These are phyloP conservation scores for Ocimum tenuiflorum DNA, from an alignment of 257 asterid species.

Conservation along the genomic window DNA sequence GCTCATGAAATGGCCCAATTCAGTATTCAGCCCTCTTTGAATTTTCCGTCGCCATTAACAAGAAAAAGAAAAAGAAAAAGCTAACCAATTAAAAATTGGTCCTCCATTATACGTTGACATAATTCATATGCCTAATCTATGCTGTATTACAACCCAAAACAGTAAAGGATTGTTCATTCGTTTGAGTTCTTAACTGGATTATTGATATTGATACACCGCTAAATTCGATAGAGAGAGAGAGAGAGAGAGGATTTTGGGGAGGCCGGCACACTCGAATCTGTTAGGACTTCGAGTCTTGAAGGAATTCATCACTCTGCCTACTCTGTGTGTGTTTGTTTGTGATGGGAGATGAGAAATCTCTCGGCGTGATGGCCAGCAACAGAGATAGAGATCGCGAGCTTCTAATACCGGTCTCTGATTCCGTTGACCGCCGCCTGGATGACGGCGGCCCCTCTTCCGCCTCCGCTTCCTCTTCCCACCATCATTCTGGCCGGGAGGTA, in stretches of 20 bases:
- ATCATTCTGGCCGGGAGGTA: slow-evolving; percentile 79
- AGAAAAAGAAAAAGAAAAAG: not conserved
- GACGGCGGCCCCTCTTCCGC: slow-evolving; percentile 35
- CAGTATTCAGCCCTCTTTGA: slow-evolving; percentile 19
- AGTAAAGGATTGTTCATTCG: not conserved
- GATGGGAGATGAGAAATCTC: slow-evolving; percentile 82
- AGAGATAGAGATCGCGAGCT: slow-evolving; percentile 92
- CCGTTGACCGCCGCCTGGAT: slow-evolving; percentile 42
- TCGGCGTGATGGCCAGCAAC: slow-evolving; percentile 42
- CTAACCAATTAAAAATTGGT: not conserved
- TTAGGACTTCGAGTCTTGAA: slow-evolving; percentile 15
- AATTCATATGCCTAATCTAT: not conserved
- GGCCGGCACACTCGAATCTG: slow-evolving; percentile 18
- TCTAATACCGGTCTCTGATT: slow-evolving; percentile 70
- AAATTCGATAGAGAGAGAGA: not conserved
- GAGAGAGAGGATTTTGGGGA: not conserved
- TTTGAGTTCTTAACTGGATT: not conserved
- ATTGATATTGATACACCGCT: not conserved
- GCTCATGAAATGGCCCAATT: slow-evolving; percentile 6
- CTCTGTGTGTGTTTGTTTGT: not conserved
- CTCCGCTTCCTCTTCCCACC: slow-evolving; percentile 53
- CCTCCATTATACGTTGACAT: not conserved
- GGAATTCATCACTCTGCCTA: not conserved
- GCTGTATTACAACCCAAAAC: not conserved
- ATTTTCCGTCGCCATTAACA: slow-evolving; percentile 19